These are phyloP conservation scores for Spergularia marina DNA, from an alignment of 148 eudicot species.

Conservation along the genomic window DNA sequence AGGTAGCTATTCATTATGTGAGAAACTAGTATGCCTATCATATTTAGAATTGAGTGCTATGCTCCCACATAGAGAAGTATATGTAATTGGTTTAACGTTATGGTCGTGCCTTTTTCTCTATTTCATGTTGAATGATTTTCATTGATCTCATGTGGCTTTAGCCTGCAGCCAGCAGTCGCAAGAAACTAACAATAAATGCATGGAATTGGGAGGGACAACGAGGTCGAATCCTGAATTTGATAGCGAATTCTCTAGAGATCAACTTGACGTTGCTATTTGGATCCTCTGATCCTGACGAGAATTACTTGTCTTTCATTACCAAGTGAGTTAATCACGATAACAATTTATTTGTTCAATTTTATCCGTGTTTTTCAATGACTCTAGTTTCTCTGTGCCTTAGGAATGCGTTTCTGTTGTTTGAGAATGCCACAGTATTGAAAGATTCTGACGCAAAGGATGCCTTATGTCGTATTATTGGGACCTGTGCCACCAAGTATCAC, in stretches of 20 bases:
- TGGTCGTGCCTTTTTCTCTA: not conserved
- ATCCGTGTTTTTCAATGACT: not conserved
- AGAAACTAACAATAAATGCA: slow-evolving; percentile 63
- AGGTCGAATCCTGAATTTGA: slow-evolving; percentile 59
- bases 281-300: slow-evolving; percentile 81
- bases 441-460: slow-evolving; percentile 78
- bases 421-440: slow-evolving; percentile 66
- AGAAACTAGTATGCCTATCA: not conserved
- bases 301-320: slow-evolving; percentile 74
- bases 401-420: slow-evolving; percentile 75
- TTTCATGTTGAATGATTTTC: slow-evolving; percentile 12
- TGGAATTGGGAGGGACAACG: slow-evolving; percentile 96
- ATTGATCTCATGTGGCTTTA: slow-evolving; percentile 26
- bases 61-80: not conserved
- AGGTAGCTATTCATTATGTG: not conserved
- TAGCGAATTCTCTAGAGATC: slow-evolving; percentile 90
- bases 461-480: slow-evolving; percentile 84
- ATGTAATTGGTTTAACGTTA: not conserved
- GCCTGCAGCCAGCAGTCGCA: slow-evolving; percentile 60
- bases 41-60: not conserved
- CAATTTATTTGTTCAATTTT: not conserved
- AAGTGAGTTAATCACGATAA: slow-evolving; percentile 51
- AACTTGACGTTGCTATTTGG: slow-evolving; percentile 90
- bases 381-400: slow-evolving; percentile 32
- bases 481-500: slow-evolving; percentile 86